Evolutionary conservation across 371 early-diverging fungal species (phyloP), one percentile per base, ranked within the genome.

Genomic region (Mortierella sp.): DNA sequence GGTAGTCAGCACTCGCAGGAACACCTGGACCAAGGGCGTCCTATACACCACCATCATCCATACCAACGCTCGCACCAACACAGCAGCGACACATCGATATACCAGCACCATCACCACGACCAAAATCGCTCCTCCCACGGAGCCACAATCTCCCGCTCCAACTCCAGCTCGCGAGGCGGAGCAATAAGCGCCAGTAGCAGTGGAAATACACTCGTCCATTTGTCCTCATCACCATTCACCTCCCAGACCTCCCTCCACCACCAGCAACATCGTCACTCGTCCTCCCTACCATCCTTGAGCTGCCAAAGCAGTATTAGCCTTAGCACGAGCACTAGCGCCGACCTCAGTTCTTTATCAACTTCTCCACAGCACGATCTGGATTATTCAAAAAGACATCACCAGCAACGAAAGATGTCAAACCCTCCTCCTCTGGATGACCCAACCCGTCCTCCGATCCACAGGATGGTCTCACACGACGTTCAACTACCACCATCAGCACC

Each of bases 221-320:
- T 31, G 16, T 60, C 70, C 8, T 14, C 48, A 48, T 48, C 48
- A 38, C 42, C 42, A 48, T 48, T 48, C 48, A 71, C 28, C 31
- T 76, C 76, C 7, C 77, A 65, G 14, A 74, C 73, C 0, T 76
- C 77, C 2, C 68, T 75, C 11, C 76, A 60, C 6, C 38, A 57
- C 11, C 54, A 54, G 24, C 58, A 57, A 13, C 75, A 77, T 54
- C 79, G 76, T 0, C 80, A 83, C 26, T 73, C 80, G 14, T 58
- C 74, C 10, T 83, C 80, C 1, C 34, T 79, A 38, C 80, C 83
- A 16, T 48, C 58, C 14, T 28, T 78, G 19, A 70, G 75, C 19
- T 70, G 77, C 19, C 55, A 73, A n/a, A 47, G 48, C 21, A 65
- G 38, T 21, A 65, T 19, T 0, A 8, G 14, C 48, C 3, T 14